Base-by-base conservation (phyloP, 2,329 filamentous ascomycete genomes). In the Cladosporium sp. region DNA sequence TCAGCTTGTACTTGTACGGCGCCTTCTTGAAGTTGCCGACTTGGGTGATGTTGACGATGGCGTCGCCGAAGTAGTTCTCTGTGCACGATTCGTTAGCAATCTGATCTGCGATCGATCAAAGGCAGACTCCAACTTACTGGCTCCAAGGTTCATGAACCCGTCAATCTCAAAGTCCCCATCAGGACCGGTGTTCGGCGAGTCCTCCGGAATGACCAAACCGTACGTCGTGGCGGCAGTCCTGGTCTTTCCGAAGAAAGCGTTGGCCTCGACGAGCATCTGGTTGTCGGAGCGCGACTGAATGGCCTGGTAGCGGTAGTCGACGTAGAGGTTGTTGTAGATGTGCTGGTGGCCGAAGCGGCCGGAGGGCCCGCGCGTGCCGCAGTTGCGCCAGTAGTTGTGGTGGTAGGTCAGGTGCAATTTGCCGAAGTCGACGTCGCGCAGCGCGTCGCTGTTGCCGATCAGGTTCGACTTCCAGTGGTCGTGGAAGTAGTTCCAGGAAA, bases 91-190 rank as follows among this genome's bases (percentile, higher is more conserved):
- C n/a, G 15, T 47, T 18, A 55, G 47, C 47, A 47, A 29, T 51
- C 30, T 45, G 30, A 19, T 9, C 9, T 4, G 0, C n/a, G 8
- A 11, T 9, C 27, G 2, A 43, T 15, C 36, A 0, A 39, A 11
- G 4, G 7, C 3, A 7, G 6, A 2, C 19, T 19, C 11, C 22
- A 15, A 71, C 74, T 62, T 63, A 77, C 76, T 70, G 3, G 75
- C 73, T 19, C 77, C 78, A 13, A 79, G 63, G 53, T 80, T 80
- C 3, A 75, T 77, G 58, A 69, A 80, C 0, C 77, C 77, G 55
- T 80, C 77, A 20, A 79, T 64, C 59, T 80, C 77, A 56, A 72
- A 72, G 42, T 80, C 78, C 1, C 77, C 78, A 9, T 76, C 77
- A 1, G 71, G 68, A 52, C 71, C 73, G 0, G 76, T 80, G 52